Conservation (phyloP, 2,329 filamentous ascomycete genomes). For the Sphaerulina musiva region DNA sequence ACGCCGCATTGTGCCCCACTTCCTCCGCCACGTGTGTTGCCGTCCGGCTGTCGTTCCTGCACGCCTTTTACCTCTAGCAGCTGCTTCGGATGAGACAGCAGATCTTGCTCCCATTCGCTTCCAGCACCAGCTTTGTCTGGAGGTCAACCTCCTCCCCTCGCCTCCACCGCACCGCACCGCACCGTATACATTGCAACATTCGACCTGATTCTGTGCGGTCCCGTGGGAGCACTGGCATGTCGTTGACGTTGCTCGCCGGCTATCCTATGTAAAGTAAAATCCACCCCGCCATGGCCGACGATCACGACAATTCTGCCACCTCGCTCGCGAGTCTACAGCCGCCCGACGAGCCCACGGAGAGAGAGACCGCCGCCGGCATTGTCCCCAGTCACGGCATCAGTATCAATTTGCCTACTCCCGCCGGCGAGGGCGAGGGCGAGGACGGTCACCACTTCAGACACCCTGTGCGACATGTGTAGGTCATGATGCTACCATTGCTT, state of each 20-base stretch:
- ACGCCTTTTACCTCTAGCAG: too few species aligned
- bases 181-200: not conserved
- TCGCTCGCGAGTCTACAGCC: conserved; percentile 3
- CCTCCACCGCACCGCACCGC: not conserved
- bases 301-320: not conserved
- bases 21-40: too few species aligned
- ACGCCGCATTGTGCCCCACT: too few species aligned
- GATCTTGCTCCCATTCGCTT: too few species aligned
- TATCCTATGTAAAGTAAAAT: conserved; percentile 3
- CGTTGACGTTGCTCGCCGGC: not conserved
- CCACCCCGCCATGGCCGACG: conserved; percentile 13
- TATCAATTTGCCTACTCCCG: conserved; percentile 40
- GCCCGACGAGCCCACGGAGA: conserved; percentile 1
- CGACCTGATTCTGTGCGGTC: not conserved
- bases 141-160: too few species aligned
- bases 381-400: conserved; percentile 40
- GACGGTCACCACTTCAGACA: conserved; percentile 40
- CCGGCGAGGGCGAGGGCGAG: conserved; percentile 27
- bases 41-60: too few species aligned
- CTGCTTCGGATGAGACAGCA: too few species aligned
- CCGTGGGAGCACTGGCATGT: not conserved
- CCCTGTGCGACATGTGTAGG: conserved; percentile 47
- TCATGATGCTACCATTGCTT: conserved; percentile 7
- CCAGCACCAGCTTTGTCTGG: too few species aligned
- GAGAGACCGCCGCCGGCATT: conserved; percentile 32